Conservation (phyloP, 176 grass and related monocot species). For the Rhipidocladum racemiflorum region DNA sequence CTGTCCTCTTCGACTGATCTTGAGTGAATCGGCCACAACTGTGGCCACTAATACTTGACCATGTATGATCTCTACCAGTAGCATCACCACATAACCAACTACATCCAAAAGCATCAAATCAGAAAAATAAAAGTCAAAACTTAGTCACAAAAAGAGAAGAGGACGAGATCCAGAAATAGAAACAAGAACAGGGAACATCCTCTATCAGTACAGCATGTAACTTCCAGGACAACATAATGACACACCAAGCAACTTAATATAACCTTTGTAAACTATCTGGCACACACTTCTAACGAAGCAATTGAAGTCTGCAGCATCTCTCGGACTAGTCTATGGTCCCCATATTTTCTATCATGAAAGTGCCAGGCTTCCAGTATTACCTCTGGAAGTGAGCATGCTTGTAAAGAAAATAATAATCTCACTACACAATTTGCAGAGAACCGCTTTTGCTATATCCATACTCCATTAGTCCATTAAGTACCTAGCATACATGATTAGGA, state of each 20-base stretch:
- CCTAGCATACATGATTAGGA: background rate
- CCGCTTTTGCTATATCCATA: background rate
- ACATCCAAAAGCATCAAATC: constrained; percentile 36
- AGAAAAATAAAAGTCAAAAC: constrained; percentile 17
- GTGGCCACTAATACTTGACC: constrained; percentile 83
- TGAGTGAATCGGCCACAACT: constrained; percentile 89
- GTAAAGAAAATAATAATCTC: background rate
- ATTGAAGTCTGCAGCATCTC: background rate
- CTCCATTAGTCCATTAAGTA: background rate
- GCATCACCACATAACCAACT: constrained; percentile 97
- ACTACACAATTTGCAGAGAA: background rate
- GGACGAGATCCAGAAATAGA: background rate
- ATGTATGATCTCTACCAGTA: constrained; percentile 87
- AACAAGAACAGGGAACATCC: background rate
- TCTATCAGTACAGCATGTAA: background rate
- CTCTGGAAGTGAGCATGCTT: background rate
- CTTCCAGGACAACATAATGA: background rate
- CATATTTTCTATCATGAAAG: background rate
- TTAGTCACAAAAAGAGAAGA: background rate
- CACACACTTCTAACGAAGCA: background rate
- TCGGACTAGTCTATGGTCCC: background rate
- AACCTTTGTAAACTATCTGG: background rate
- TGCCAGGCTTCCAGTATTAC: background rate
- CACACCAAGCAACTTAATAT: constrained; percentile 14
- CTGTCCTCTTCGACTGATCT: constrained; percentile 59